Base-by-base conservation (phyloP, 768 basidiomycete species). In the Tylopilus rubrobrunneus region DNA sequence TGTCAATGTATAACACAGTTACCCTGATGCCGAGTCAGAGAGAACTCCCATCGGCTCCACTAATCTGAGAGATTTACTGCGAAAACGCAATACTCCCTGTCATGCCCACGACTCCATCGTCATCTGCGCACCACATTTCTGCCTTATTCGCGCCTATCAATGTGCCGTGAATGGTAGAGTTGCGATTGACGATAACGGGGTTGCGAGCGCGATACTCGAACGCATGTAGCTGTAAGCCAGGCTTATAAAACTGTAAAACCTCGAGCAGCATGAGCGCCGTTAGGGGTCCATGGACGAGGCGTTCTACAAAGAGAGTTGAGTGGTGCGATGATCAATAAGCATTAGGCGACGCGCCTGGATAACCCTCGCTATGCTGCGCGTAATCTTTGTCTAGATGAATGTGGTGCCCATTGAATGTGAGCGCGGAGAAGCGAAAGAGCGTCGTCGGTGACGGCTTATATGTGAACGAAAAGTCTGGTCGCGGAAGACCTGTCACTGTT, bases 331-430 rank as follows among this genome's bases (percentile, higher is more conserved):
- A 28, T 31, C 17, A 29, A 37, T 23, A 25, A 34, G 29, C 5
- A 7, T 40, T 28, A 5, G 27, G 40, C 23, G 7, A 52, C 53
- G 49, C 57, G 83, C 87, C 89, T 56, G 84, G 78, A 58, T 90
- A 89, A 8, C 87, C 87, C 69, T 93, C 87, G 19, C 73, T 75
- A 25, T 72, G 69, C 42, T 78, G 81, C 7, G 87, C 82, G 64
- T 85, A 90, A 23, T 84, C 81, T 53, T 82, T 82, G 71, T 92
- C 89, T 27, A 92, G 78, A 69, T 94, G 91, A 58, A 94, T 89
- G 59, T 83, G 78, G 59, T 94, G 91, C 12, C 82, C 87, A 61
- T 94, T 93, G 73, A 90, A 91, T 59, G 85, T 92, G 23, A 94
- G 74, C 19, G 91, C 89, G 5, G 89, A 92, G 71, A 87, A 94